Base-by-base conservation (phyloP, 2,329 filamentous ascomycete genomes). In the Paraphoma chrysanthemicola region DNA sequence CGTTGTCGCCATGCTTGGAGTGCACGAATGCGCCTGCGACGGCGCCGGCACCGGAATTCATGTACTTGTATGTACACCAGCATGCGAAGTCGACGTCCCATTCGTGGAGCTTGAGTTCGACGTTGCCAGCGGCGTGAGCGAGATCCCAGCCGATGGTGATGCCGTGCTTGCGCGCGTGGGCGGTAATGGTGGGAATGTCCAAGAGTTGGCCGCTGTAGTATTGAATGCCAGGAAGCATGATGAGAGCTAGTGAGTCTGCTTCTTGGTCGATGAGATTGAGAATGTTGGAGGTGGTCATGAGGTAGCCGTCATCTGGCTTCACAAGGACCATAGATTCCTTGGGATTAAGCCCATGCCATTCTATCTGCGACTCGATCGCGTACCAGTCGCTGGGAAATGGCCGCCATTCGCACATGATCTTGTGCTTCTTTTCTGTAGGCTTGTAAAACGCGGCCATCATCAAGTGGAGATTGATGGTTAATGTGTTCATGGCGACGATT, bases 31-130 rank as follows among this genome's bases (percentile, higher is more conserved):
- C 82, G 0, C 89, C 92, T 1, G 86, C 91, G 60, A 95, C 94
- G 10, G 88, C 83, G 4, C 93, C 93, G 0, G 93, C 91, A 0
- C 93, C 93, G 10, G 88, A 87, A 71, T 96, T 96, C 73, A 96
- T 85, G 79, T 97, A 97, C 80, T 97, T 97, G 83, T 96, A 97
- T 3, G 88, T 93, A 78, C 93, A 97, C 93, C 93, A 97, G 54
- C 86, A 91, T 4, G 93, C 92, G 68, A 96, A 96, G 74, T 97
- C 93, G 29, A 96, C 92, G 63, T 90, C 83, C 92, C 93, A 96
- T 64, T 93, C 91, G 77, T 96, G 92, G 16, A 97, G 82, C 54
- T 82, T 78, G 8, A 96, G 78, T 51, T 90, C 87, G 3, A 95
- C 90, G 70, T 97, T 97, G 23, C 93, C 93, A 12, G 86, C 90